Base-by-base conservation (phyloP, 2,329 filamentous ascomycete species). In the Neurospora crassa region DNA sequence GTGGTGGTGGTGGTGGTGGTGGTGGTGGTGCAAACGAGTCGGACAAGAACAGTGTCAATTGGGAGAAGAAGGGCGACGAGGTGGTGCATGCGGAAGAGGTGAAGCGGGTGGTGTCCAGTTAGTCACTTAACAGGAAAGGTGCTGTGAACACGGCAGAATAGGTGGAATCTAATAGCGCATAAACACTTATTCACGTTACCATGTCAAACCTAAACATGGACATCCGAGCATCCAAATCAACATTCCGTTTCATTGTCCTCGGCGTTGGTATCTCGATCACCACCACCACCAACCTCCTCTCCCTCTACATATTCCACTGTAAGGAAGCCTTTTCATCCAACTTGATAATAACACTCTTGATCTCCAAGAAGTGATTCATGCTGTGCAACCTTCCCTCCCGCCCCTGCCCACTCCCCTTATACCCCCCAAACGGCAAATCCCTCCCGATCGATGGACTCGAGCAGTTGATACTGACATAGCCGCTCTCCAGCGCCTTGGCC, bases 391-490 rank as follows among this genome's bases (percentile, higher is more conserved):
- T 72, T 0, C 80, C 80, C 73, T 83, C 81, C 1, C 81, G 73
- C 1, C 79, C 81, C 70, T 78, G 75, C 0, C 81, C 81, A 73
- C 80, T 81, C 67, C 78, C 78, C 75, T 84, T 84, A 70, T 79
- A 82, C 0, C 82, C 82, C 10, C 82, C 82, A 74, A 84, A 83
- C 0, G 82, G 81, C 76, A 79, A 76, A 68, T 83, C 82, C 59
- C 75, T 77, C 1, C 78, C 79, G n/a, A 75, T 77, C 1, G 76
- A 78, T 0, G 81, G 81, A 70, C 79, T 81, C 0, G 81, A 82
- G 72, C 76, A 78, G 69, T 88, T 90, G 71, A 90, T 85, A 75
- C 86, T 88, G 0, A 90, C 87, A 78, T 87, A 88, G 0, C 88
- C 89, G 2, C 86, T 84, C 77, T 89, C 86, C 37, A 90, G 81